These are phyloP conservation scores for Suhomyces anneliseae DNA, from an alignment of 1,139 yeast species.

Conservation along the genomic window DNA sequence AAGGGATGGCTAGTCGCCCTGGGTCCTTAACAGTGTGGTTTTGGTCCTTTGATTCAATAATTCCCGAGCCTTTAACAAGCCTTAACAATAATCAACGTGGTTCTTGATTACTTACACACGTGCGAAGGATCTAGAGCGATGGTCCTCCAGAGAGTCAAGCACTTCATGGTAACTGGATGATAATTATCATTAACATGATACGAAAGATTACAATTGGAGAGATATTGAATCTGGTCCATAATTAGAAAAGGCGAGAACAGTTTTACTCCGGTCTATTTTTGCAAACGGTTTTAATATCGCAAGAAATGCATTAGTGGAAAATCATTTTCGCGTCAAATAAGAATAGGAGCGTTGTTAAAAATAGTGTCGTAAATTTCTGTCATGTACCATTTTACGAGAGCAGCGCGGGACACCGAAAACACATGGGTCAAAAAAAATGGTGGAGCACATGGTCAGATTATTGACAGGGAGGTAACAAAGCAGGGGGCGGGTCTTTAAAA, in stretches of 20 bases:
- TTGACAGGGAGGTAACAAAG: too few species aligned
- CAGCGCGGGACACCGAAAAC: background rate
- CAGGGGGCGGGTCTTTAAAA: too few species aligned
- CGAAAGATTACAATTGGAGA: too few species aligned
- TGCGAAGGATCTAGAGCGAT: background rate
- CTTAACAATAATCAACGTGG: background rate
- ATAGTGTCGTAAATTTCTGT: background rate
- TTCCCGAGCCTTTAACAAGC: background rate
- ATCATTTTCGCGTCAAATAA: background rate
- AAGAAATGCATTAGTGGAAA: too few species aligned
- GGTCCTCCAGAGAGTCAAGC: background rate
- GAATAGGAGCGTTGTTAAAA: background rate
- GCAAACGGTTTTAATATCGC: background rate
- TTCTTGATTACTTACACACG: background rate
- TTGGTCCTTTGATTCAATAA: background rate
- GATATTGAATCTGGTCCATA: too few species aligned
- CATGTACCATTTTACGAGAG: background rate
- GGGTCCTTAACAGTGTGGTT: background rate
- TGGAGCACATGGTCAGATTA: too few species aligned
- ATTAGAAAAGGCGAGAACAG: background rate
- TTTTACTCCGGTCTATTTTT: background rate
- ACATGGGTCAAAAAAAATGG: too few species aligned
- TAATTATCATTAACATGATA: too few species aligned
- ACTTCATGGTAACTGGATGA: background rate
- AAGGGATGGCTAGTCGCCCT: background rate